Conservation (phyloP, 139 green algal genomes). For the Dunaliella primolecta region DNA sequence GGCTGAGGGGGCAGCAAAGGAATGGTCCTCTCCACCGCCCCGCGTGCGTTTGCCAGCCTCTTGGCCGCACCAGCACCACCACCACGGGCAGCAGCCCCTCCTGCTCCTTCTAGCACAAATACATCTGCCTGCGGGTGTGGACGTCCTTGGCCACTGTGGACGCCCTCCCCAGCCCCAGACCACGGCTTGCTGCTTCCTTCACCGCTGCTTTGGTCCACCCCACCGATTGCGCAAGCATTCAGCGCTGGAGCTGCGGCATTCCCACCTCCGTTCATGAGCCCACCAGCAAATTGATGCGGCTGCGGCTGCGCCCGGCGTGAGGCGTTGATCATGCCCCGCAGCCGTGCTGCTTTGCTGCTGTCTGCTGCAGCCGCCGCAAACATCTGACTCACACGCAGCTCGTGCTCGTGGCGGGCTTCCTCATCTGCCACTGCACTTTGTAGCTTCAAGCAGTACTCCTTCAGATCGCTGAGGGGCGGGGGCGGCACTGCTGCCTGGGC, state of each 20-base stretch:
- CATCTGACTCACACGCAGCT: conserved; percentile 32
- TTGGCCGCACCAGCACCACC: not conserved
- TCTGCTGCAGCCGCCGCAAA: conserved; percentile 29
- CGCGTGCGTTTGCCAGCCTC: not conserved
- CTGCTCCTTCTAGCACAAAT: not conserved
- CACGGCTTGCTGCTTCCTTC: too few relatives aligned
- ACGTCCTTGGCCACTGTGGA: not conserved
- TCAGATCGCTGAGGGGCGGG: conserved; percentile 22
- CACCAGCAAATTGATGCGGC: too few relatives aligned
- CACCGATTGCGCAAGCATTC: too few relatives aligned
- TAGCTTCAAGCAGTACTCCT: conserved; percentile 30
- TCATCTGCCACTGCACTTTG: conserved; percentile 19
- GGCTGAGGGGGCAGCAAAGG: not conserved
- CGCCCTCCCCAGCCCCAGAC: not conserved
- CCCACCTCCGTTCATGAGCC: too few relatives aligned
- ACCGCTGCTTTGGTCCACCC: too few relatives aligned
- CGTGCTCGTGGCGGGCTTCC: conserved; percentile 34
- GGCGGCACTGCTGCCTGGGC: conserved; percentile 14
- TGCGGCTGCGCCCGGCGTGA: conserved; percentile 1
- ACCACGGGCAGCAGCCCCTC: not conserved
- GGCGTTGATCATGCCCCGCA: conserved; percentile 34
- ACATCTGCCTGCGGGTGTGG: not conserved
- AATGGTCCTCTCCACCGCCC: not conserved
- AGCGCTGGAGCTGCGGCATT: too few relatives aligned
- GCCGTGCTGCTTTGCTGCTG: conserved; percentile 12